phyloP scores from a whole-genome alignment of 306 rosid species.

The Psophocarpus tetragonolobus region DNA sequence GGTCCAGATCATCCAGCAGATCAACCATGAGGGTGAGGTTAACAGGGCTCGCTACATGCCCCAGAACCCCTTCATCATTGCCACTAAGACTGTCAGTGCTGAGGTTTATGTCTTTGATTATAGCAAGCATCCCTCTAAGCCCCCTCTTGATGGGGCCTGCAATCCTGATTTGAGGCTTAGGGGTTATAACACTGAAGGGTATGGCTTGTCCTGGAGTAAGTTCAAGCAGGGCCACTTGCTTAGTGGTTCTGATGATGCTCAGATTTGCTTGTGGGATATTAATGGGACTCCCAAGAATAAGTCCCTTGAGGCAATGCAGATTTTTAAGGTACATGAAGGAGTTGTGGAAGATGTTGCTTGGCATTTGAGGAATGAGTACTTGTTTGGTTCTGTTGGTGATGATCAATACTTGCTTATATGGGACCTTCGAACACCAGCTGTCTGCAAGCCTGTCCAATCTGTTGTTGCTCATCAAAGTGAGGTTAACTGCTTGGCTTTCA shows the following conservation, averaged over 20 bases:
- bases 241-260: conserved; percentile 99
- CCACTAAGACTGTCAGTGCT: conserved; percentile 89
- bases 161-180: conserved; percentile 89
- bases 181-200: conserved; percentile 95
- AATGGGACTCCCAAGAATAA: conserved; percentile 76
- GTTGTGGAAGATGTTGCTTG: conserved; percentile 98
- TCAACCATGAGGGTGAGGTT: conserved; percentile 97
- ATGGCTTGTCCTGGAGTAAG: conserved; percentile 96
- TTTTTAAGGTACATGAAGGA: conserved; percentile 97
- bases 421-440: conserved; percentile 90
- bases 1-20: conserved; percentile 96
- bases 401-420: conserved; percentile 87
- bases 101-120: conserved; percentile 95
- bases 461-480: conserved; percentile 95
- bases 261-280: conserved; percentile 97
- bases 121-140: conserved; percentile 95
- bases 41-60: conserved; percentile 98
- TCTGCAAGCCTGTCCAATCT: conserved; percentile 86
- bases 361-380: conserved; percentile 98
- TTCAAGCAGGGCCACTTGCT: conserved; percentile 90
- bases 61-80: conserved; percentile 82
- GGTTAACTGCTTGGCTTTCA: conserved; percentile 98
- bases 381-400: conserved; percentile 98
- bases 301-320: conserved; percentile 78
- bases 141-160: conserved; percentile 94